Conservation (phyloP, 208 protist species). For the Paratrypanosoma confusum region DNA sequence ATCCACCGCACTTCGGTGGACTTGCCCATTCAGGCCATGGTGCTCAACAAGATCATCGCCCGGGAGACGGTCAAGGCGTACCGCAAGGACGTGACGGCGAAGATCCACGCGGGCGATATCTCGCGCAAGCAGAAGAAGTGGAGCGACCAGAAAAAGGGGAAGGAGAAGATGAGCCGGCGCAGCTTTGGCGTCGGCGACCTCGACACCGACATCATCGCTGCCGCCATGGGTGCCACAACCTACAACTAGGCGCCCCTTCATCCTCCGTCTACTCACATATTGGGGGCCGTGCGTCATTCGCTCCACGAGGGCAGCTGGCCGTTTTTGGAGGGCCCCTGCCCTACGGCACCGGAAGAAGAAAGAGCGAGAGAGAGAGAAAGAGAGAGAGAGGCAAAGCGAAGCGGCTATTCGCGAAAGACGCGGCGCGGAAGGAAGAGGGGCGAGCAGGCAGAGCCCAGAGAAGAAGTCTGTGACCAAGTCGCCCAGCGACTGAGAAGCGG, state of each 20-base stretch:
- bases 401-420: too few species aligned
- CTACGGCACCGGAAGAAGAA: too few species aligned
- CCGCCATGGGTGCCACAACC: conserved; percentile 71
- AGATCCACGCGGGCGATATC: conserved; percentile 94
- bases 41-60: conserved; percentile 85
- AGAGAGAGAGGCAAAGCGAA: too few species aligned
- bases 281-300: too few species aligned
- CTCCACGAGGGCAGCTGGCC: too few species aligned
- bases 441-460: background rate
- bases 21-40: conserved; percentile 85
- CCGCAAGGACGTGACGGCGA: conserved; percentile 91
- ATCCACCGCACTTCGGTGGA: conserved; percentile 85
- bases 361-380: too few species aligned
- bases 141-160: conserved; percentile 96
- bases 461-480: background rate
- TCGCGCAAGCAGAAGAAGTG: conserved; percentile 95
- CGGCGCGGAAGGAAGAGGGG: background rate
- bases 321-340: too few species aligned
- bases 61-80: conserved; percentile 90
- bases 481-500: background rate
- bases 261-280: too few species aligned
- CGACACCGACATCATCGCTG: conserved; percentile 86
- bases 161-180: conserved; percentile 92
- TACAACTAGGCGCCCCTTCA: too few species aligned
- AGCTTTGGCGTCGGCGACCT: conserved; percentile 88